A percentile compares a stretch with the other conserved stretches of the same genome.
phyloP scores from a whole-genome alignment of 1,284 basidiomycete genomes.

The Pseudozyma pruni region DNA sequence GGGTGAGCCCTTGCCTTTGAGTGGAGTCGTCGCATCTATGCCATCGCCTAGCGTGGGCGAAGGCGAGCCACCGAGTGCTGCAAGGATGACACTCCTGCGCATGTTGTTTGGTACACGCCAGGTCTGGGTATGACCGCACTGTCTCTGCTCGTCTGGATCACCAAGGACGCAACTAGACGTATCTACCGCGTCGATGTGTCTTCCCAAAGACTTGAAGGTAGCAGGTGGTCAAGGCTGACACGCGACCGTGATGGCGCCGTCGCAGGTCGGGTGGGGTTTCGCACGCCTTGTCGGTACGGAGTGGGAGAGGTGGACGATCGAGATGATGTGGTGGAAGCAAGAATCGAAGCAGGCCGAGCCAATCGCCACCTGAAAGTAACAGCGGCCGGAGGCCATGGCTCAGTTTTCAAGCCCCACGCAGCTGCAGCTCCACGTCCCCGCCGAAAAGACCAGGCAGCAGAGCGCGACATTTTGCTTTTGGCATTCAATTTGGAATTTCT shows the following conservation, averaged over 20 bases:
- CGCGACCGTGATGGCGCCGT: neutral
- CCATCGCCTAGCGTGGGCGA: slow-evolving; percentile 13
- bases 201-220: no score
- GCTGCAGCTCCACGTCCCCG: no score
- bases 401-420: neutral
- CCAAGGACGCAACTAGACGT: neutral
- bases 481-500: neutral
- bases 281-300: no score
- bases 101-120: neutral
- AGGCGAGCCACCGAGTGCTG: slow-evolving; percentile 36
- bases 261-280: no score
- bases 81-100: slow-evolving; percentile 44
- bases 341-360: no score
- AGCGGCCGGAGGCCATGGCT: no score
- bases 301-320: no score
- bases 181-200: no score
- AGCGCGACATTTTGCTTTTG: slow-evolving; percentile 4
- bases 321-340: no score
- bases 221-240: neutral
- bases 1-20: slow-evolving; percentile 22
- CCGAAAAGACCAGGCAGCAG: slow-evolving; percentile 4
- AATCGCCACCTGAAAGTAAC: no score
- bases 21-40: slow-evolving; percentile 11
- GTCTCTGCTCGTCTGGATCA: no score
- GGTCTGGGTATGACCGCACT: neutral